Conservation (phyloP, 2,329 filamentous ascomycete species). For the Berkeleyomyces rouxiae region DNA sequence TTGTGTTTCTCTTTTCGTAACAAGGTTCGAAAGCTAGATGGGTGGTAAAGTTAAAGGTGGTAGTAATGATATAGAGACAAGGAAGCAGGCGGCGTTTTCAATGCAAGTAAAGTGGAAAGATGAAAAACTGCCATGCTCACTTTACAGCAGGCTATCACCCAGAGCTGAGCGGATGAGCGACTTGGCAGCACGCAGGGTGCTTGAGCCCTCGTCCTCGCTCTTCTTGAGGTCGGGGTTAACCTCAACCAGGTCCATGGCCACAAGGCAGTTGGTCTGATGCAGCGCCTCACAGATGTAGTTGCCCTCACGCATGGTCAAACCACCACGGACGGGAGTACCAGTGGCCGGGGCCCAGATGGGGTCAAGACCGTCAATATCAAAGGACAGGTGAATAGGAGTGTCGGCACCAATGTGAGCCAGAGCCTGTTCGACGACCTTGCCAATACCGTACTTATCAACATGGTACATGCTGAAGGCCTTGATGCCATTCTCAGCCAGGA, state of each 20-base stretch:
- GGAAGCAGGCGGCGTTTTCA: too few species aligned
- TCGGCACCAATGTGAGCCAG: conserved; percentile 85
- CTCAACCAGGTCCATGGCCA: conserved; percentile 70
- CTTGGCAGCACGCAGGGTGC: conserved; percentile 81
- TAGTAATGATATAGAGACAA: neutral
- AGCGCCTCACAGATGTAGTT: conserved; percentile 91
- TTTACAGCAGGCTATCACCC: conserved; percentile 70
- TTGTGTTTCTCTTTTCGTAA: neutral
- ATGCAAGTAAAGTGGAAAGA: neutral
- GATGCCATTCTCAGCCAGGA: conserved; percentile 74
- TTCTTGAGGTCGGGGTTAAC: conserved; percentile 58
- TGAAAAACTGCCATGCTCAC: neutral
- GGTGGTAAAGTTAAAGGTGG: neutral
- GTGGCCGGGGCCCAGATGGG: conserved; percentile 94
- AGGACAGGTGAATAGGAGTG: conserved; percentile 91
- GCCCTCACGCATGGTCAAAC: conserved; percentile 82
- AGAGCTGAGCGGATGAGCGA: conserved; percentile 82
- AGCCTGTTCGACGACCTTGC: conserved; percentile 95
- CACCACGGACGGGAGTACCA: conserved; percentile 84
- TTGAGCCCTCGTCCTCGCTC: conserved; percentile 43
- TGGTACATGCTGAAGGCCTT: conserved; percentile 98
- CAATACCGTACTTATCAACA: conserved; percentile 88
- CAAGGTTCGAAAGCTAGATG: conserved; percentile 11
- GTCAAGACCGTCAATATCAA: conserved; percentile 92
- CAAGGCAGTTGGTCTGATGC: conserved; percentile 60